phyloP scores from a whole-genome alignment of 1,139 yeast genomes.

The Kodamaea derodonti region DNA sequence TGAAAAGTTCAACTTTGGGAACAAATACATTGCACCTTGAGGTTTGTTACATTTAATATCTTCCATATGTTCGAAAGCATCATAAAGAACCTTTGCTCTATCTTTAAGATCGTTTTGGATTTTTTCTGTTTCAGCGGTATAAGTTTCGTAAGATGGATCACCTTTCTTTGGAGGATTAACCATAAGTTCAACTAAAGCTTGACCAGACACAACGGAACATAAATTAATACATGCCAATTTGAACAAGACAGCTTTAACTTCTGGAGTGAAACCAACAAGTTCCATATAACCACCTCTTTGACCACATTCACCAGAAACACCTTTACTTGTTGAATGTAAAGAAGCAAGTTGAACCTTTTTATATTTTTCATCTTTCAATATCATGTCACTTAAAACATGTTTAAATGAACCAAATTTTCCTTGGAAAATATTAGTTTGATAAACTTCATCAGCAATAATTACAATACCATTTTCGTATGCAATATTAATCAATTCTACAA shows the following conservation, averaged over 20 bases:
- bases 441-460: slow-evolving; percentile 96
- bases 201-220: slow-evolving; percentile 94
- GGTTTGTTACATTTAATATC: slow-evolving; percentile 85
- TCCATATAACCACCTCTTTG: slow-evolving; percentile 99
- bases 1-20: slow-evolving; percentile 72
- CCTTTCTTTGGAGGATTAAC: slow-evolving; percentile 83
- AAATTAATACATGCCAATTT: slow-evolving; percentile 86
- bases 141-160: slow-evolving; percentile 68
- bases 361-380: slow-evolving; percentile 49
- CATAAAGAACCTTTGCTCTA: slow-evolving; percentile 62
- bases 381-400: slow-evolving; percentile 62
- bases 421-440: slow-evolving; percentile 83
- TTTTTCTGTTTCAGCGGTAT: slow-evolving; percentile 53
- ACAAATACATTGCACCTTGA: slow-evolving; percentile 95
- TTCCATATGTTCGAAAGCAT: slow-evolving; percentile 71
- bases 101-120: slow-evolving; percentile 60
- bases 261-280: slow-evolving; percentile 70
- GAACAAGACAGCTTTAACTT: slow-evolving; percentile 65
- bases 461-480: slow-evolving; percentile 85
- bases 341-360: slow-evolving; percentile 84
- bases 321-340: slow-evolving; percentile 92
- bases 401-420: slow-evolving; percentile 66
- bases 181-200: slow-evolving; percentile 88
- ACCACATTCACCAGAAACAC: slow-evolving; percentile 97
- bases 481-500: slow-evolving; percentile 64